A percentile compares a stretch with the other conserved stretches of the same genome.
phyloP scores from a whole-genome alignment of 176 grass and related monocot species.

The Carex pumila region DNA sequence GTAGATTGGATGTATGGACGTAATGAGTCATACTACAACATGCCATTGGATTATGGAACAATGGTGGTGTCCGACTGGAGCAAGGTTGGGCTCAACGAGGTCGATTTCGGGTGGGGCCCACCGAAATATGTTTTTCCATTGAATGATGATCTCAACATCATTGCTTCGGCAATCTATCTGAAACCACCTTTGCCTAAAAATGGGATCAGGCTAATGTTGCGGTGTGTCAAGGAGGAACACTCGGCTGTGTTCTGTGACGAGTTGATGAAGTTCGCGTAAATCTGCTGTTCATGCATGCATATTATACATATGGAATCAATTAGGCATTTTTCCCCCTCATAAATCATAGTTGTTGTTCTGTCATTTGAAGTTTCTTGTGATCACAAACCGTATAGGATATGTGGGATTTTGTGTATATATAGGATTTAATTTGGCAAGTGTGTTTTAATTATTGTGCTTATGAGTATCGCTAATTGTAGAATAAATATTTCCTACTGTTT shows the following conservation, averaged over 20 bases:
- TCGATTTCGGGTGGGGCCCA: conserved; percentile 54
- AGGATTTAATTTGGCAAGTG: no score
- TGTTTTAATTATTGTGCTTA: no score
- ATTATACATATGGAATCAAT: no score
- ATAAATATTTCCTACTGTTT: no score
- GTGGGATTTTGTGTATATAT: no score
- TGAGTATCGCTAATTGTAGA: no score
- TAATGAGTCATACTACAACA: conserved; percentile 34
- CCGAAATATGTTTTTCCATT: conserved; percentile 49
- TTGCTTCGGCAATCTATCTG: conserved; percentile 47
- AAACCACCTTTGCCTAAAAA: conserved; percentile 53
- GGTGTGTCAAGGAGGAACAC: conserved; percentile 55
- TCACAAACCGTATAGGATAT: no score
- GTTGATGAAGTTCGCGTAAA: conserved; percentile 35
- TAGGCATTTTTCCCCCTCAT: no score
- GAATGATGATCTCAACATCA: conserved; percentile 49
- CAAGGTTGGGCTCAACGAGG: conserved; percentile 58
- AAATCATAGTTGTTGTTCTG: no score
- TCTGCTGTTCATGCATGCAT: neutral
- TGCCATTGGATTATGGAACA: conserved; percentile 55
- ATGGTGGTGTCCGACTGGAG: conserved; percentile 69
- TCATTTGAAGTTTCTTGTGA: no score
- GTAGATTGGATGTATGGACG: conserved; percentile 43
- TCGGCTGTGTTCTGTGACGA: conserved; percentile 36
- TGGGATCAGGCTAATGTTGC: conserved; percentile 56